Conservation (phyloP, 106 monocot species). For the Amphibolis antarctica region DNA sequence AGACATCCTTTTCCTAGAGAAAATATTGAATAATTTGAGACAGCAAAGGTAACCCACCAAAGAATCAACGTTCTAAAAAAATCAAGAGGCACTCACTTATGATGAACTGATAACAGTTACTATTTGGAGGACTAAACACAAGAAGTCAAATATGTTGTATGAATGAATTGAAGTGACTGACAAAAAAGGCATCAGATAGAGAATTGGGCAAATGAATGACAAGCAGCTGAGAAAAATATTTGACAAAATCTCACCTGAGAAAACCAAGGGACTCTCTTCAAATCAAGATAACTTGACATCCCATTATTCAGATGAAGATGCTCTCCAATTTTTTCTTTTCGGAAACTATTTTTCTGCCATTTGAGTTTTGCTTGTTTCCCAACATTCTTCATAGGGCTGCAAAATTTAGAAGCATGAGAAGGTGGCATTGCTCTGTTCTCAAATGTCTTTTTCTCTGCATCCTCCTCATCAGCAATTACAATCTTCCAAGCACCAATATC, state of each 20-base stretch:
- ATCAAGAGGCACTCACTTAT: not conserved
- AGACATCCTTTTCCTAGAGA: slow-evolving; percentile 21
- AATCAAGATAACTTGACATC: slow-evolving; percentile 24
- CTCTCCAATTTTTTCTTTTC: slow-evolving; percentile 34
- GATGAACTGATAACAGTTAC: no score
- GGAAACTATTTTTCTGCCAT: slow-evolving; percentile 31
- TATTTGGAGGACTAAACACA: no score
- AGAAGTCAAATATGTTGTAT: no score
- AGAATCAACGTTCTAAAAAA: not conserved
- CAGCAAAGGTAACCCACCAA: not conserved
- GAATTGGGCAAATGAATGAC: not conserved
- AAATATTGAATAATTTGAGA: not conserved
- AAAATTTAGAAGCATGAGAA: slow-evolving; percentile 2
- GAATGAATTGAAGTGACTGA: no score
- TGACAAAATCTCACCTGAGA: slow-evolving; percentile 25
- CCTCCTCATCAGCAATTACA: slow-evolving; percentile 23
- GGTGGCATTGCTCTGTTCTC: slow-evolving; percentile 10
- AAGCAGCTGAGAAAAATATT: not conserved
- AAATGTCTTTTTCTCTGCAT: slow-evolving; percentile 6
- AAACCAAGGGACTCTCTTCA: slow-evolving; percentile 16
- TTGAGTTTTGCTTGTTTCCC: slow-evolving; percentile 24
- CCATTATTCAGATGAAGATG: slow-evolving; percentile 11
- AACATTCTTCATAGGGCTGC: slow-evolving; percentile 14
- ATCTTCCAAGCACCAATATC: slow-evolving; percentile 43
- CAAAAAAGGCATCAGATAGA: no score